Base-by-base conservation (phyloP, 495 filamentous ascomycete species). In the Talaromyces borbonicus region DNA sequence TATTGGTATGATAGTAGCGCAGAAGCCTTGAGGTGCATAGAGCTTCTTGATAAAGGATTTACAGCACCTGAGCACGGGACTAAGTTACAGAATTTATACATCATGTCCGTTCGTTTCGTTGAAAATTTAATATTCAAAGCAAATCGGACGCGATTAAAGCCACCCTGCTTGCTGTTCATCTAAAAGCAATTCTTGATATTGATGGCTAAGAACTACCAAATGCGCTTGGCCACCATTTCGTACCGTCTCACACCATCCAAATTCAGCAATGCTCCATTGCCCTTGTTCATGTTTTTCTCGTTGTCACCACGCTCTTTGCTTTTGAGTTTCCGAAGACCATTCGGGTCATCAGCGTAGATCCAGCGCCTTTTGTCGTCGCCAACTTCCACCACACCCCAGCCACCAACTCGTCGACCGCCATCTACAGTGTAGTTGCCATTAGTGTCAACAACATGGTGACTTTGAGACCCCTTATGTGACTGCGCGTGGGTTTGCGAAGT, bases 221-320 rank as follows among this genome's bases (percentile, higher is more conserved):
- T 95, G 63, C 90, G 72, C 71, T 95, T 95, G 5, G 85, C 88
- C 55, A 83, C 79, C 92, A 97, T 95, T 54, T 81, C 84, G 71
- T 96, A 95, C 60, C 92, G 70, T 55, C 73, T 74, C 6, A 96
- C 85, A 47, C 76, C 72, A 12, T 79, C 80, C 44, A 89, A 72
- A 47, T 69, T 70, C 52, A 65, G 56, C 31, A 70, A 74, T 61
- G 60, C 75, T 57, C 74, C 66, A 40, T 59, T 60, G 48, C 75
- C 69, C 54, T 75, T 73, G 38, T 67, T 73, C 14, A 29, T 18
- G 19, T 68, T 75, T 56, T 73, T 83, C 25, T 75, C 67, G 39
- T 64, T 62, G 43, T 79, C 77, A 49, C 67, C 67, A 26, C 53
- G 65, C 47, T 92, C 88, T 48, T 77, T 79, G 52, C 90, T 87